These are phyloP conservation scores for Microstroma glucosiphilum DNA, from an alignment of 1,284 basidiomycete species.

Conservation along the genomic window DNA sequence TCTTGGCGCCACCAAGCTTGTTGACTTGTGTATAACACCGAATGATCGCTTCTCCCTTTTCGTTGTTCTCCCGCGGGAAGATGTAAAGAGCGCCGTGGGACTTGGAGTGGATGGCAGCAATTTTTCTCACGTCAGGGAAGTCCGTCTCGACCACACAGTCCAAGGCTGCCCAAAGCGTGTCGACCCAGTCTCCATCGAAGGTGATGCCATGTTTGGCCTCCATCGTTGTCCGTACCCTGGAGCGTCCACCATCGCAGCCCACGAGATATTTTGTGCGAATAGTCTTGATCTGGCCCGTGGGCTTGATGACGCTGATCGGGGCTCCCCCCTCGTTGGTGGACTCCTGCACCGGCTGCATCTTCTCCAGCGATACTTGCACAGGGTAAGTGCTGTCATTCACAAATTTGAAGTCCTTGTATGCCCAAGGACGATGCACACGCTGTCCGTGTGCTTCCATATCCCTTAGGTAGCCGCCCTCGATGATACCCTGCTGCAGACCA, in stretches of 20 bases:
- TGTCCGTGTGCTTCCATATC: conserved; percentile 51
- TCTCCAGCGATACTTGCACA: conserved; percentile 40
- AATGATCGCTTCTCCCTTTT: conserved; percentile 48
- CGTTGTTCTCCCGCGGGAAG: conserved; percentile 50
- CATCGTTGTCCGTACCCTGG: conserved; percentile 47
- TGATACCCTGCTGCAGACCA: conserved; percentile 53
- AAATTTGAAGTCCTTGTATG: conserved; percentile 30
- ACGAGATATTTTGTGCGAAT: conserved; percentile 52
- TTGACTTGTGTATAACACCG: conserved; percentile 50
- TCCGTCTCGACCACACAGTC: conserved; percentile 47
- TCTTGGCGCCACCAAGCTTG: conserved; percentile 37
- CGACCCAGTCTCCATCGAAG: conserved; percentile 42
- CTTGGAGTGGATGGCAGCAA: conserved; percentile 44
- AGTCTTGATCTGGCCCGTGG: conserved; percentile 39
- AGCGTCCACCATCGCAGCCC: conserved; percentile 51
- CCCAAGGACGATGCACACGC: conserved; percentile 47
- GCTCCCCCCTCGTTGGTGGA: conserved; percentile 33
- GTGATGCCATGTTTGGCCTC: conserved; percentile 30
- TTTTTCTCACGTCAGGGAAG: conserved; percentile 46
- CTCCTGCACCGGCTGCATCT: conserved; percentile 39
- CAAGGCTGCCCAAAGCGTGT: conserved; percentile 45
- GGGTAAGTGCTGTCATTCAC: conserved; percentile 28
- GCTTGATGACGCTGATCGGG: conserved; percentile 36
- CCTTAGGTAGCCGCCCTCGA: conserved; percentile 51
- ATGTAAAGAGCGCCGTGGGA: conserved; percentile 50